Evolutionary conservation across 192 early-diverging fungal genomes (phyloP).

Genomic region (Chytriomyces sp.): DNA sequence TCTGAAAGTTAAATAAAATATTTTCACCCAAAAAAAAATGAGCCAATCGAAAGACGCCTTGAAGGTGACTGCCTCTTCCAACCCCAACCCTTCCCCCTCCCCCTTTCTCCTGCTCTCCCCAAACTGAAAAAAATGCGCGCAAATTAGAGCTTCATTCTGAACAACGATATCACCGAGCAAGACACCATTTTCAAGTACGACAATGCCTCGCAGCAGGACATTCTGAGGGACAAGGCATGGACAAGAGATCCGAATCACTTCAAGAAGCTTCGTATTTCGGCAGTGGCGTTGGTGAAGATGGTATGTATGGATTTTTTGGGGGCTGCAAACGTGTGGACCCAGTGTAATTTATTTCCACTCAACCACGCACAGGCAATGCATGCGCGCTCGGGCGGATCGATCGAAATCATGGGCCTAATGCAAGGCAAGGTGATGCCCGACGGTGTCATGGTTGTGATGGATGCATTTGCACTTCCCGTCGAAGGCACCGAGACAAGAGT

Average conservation of each 20-base stretch:
- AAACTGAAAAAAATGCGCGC: neutral
- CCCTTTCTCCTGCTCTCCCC: neutral
- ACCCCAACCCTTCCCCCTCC: neutral
- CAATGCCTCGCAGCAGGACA: conserved; percentile 65
- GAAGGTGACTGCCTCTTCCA: no score
- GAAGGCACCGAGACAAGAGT: conserved; percentile 98
- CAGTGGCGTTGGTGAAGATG: conserved; percentile 97
- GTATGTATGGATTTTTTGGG: conserved; percentile 51
- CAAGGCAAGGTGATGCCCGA: conserved; percentile 86
- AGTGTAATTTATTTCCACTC: neutral
- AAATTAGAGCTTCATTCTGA: conserved; percentile 16
- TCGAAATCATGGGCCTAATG: conserved; percentile 99
- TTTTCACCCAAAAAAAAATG: no score
- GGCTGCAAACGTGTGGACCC: neutral
- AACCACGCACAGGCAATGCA: conserved; percentile 79
- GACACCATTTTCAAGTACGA: conserved; percentile 87
- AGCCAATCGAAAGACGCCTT: no score
- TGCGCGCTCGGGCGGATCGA: conserved; percentile 92
- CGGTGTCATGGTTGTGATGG: conserved; percentile 92
- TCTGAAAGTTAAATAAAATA: no score
- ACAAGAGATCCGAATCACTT: conserved; percentile 83
- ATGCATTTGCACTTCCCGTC: conserved; percentile 95
- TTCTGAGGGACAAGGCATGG: conserved; percentile 78
- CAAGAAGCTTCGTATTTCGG: conserved; percentile 88
- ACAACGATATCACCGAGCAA: conserved; percentile 13